Percentiles rank a stretch among this genome's conserved stretches.
Conservation (phyloP, 768 basidiomycete genomes). For the Tephrocybe sp. region DNA sequence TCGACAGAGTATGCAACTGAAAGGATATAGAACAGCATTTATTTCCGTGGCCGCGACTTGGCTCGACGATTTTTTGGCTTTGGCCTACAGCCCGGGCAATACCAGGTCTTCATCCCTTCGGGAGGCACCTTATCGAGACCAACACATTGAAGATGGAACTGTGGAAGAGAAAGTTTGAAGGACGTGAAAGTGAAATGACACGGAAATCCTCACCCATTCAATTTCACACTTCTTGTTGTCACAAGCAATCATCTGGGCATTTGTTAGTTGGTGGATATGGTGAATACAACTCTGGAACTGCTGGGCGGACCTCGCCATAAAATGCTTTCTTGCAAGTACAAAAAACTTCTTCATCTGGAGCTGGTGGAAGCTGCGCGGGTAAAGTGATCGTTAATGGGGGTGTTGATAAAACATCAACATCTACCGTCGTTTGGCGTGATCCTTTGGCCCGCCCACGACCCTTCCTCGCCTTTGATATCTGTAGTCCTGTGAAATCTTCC, state of each 20-base stretch:
- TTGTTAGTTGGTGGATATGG: constrained; percentile 7
- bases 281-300: neutral
- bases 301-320: constrained; percentile 67
- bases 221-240: constrained; percentile 67
- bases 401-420: constrained; percentile 13
- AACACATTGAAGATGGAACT: constrained; percentile 78
- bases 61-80: constrained; percentile 29
- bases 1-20: too few species aligned
- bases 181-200: neutral
- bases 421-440: constrained; percentile 15
- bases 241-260: constrained; percentile 80
- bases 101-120: constrained; percentile 58
- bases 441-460: constrained; percentile 23
- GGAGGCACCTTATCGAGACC: constrained; percentile 55
- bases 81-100: constrained; percentile 63
- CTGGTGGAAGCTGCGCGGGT: constrained; percentile 26
- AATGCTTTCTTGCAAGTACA: constrained; percentile 83
- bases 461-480: constrained; percentile 9
- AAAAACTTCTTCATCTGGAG: constrained; percentile 48
- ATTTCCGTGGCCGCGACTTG: constrained; percentile 20
- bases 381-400: constrained; percentile 35
- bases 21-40: too few species aligned
- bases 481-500: constrained; percentile 3
- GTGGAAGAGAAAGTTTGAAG: constrained; percentile 2
- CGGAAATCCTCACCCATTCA: constrained; percentile 75